Conservation (phyloP, 805 yeast genomes). For the Zygoascus bituminiphila region DNA sequence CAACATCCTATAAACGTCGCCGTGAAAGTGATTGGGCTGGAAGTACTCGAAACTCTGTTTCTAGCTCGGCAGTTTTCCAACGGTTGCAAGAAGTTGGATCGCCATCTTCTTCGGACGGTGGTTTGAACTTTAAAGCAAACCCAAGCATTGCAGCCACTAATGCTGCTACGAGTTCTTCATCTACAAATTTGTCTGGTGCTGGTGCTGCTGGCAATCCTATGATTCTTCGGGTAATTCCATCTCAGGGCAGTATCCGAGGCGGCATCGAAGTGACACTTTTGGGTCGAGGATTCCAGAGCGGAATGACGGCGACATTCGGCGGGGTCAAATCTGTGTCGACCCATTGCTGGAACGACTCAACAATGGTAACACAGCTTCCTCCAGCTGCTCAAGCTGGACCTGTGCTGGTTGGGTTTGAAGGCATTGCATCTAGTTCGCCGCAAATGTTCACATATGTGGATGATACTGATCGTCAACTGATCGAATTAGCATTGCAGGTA, state of each 20-base stretch:
- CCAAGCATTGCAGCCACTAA: neutral
- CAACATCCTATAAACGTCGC: conserved; percentile 17
- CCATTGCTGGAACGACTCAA: conserved; percentile 93
- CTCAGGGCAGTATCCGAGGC: conserved; percentile 92
- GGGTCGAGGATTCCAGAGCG: conserved; percentile 80
- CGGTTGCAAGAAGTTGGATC: conserved; percentile 5
- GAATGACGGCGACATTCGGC: conserved; percentile 80
- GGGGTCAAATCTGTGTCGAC: conserved; percentile 47
- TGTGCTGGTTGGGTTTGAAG: conserved; percentile 77
- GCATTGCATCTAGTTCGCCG: conserved; percentile 34
- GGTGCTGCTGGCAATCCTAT: conserved; percentile 34
- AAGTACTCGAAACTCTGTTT: neutral
- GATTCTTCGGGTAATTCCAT: conserved; percentile 84
- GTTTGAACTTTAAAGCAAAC: neutral
- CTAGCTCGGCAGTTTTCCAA: neutral
- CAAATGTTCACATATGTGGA: conserved; percentile 86
- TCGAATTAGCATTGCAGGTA: conserved; percentile 91
- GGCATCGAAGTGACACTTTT: conserved; percentile 90
- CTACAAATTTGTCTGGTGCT: neutral
- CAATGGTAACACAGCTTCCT: conserved; percentile 89
- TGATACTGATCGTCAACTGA: conserved; percentile 90
- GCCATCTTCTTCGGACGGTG: conserved; percentile 10
- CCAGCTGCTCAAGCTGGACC: conserved; percentile 88
- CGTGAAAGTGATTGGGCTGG: conserved; percentile 17
- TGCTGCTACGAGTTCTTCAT: neutral